phyloP scores from a whole-genome alignment of 495 filamentous ascomycete species.

The Aspergillus panamensis region DNA sequence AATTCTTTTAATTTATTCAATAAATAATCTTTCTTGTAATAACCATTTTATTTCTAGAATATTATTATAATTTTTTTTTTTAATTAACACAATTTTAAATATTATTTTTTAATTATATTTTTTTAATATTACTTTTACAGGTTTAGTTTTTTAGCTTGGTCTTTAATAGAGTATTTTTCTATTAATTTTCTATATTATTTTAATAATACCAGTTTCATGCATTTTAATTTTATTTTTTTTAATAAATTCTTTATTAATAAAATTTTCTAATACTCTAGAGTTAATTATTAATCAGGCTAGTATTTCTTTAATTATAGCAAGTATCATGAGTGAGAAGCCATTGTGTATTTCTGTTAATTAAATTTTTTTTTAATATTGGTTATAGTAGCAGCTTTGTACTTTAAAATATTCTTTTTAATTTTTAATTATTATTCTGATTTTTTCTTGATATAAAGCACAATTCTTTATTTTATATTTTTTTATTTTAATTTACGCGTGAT shows the following conservation, averaged over 20 bases:
- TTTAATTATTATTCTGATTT: no score
- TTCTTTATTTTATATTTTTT: not conserved
- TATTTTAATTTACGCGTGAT: not conserved
- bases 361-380: not conserved
- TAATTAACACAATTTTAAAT: not conserved
- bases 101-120: not conserved
- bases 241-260: not conserved
- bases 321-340: not conserved
- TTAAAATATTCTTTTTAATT: no score
- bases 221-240: not conserved
- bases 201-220: not conserved
- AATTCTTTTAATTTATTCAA: no score
- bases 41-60: not conserved
- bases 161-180: no score
- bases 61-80: no score
- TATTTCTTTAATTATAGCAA: no score
- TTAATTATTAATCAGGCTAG: no score
- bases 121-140: not conserved
- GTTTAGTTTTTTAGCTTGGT: not conserved
- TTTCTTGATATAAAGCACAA: no score
- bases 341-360: not conserved
- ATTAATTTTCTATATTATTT: not conserved
- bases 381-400: no score
- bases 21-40: not conserved
- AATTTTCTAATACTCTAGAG: not conserved